These are phyloP conservation scores for Silene latifolia DNA, from an alignment of 148 eudicot species.

Conservation along the genomic window DNA sequence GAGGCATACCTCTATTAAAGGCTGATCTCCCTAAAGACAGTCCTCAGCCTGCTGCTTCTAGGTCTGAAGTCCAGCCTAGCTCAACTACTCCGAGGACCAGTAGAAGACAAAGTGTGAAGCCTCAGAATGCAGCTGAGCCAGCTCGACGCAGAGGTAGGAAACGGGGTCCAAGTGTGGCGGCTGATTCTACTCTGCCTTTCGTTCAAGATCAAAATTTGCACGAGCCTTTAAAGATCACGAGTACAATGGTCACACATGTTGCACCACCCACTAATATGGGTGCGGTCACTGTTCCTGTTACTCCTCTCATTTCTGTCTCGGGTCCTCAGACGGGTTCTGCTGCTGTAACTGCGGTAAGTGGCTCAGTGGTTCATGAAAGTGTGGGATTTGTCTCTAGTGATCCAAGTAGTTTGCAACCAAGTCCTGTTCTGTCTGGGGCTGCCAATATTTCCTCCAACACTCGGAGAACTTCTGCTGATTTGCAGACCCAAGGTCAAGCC, in stretches of 20 bases:
- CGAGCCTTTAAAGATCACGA: slow-evolving; percentile 22
- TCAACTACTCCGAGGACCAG: slow-evolving; percentile 30
- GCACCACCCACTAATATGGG: slow-evolving; percentile 29
- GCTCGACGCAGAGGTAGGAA: slow-evolving; percentile 62
- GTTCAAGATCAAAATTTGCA: slow-evolving; percentile 19
- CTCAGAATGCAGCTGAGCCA: slow-evolving; percentile 43
- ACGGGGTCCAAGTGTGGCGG: slow-evolving; percentile 28
- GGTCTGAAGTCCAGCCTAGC: slow-evolving; percentile 31
- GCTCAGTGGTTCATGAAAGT: slow-evolving; percentile 27
- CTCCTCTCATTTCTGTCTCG: slow-evolving; percentile 36
- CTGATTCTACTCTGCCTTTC: slow-evolving; percentile 26
- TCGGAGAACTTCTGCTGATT: slow-evolving; percentile 28
- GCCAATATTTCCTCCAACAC: slow-evolving; percentile 27
- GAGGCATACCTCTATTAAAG: not conserved
- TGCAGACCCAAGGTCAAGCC: slow-evolving; percentile 43
- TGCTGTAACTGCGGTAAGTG: slow-evolving; percentile 22
- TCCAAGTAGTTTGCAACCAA: slow-evolving; percentile 23
- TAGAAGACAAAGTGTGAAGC: slow-evolving; percentile 51
- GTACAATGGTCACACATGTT: slow-evolving; percentile 17
- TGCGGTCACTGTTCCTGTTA: slow-evolving; percentile 28
- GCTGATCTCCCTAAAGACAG: slow-evolving; percentile 9
- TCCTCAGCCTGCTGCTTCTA: slow-evolving; percentile 28
- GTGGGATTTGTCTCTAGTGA: slow-evolving; percentile 23
- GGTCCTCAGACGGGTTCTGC: slow-evolving; percentile 31
- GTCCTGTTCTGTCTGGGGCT: slow-evolving; percentile 22